Percentiles rank a stretch among this genome's conserved stretches.
phyloP scores from a whole-genome alignment of 371 early-diverging fungal species.

The Ordospora pajunii region DNA sequence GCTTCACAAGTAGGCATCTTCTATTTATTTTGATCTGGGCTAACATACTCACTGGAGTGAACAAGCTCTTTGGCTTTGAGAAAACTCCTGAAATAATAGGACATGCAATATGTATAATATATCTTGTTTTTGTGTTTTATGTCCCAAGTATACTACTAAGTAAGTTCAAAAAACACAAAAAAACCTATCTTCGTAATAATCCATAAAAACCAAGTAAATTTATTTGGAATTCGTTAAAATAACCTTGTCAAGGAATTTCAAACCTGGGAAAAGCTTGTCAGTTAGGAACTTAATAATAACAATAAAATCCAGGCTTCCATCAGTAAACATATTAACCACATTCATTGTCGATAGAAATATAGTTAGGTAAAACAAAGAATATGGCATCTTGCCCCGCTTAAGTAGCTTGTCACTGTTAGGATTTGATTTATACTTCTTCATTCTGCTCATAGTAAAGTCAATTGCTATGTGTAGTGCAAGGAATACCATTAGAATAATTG shows the following conservation, averaged over 20 bases:
- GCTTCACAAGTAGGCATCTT: conserved; percentile 7
- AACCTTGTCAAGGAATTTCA: neutral
- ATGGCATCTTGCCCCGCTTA: no score
- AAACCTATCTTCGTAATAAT: neutral
- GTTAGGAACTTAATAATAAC: neutral
- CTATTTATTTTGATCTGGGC: neutral
- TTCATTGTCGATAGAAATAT: neutral
- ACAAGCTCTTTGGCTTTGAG: neutral
- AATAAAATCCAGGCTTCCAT: no score
- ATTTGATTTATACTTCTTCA: neutral
- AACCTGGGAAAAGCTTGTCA: neutral
- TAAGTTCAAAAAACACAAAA: neutral
- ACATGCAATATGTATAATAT: neutral
- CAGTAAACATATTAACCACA: neutral
- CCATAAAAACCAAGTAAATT: no score
- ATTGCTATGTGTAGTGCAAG: neutral
- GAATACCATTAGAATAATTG: neutral
- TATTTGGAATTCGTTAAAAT: neutral
- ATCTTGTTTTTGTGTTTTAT: neutral
- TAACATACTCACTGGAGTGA: neutral
- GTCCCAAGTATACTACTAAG: neutral
- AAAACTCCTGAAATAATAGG: neutral
- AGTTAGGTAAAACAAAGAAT: no score
- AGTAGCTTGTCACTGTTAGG: neutral
- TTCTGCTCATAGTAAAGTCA: neutral